Percentiles rank a stretch among this genome's conserved stretches.
Conservation (phyloP, 768 basidiomycete species). For the Boletus rex-veris region DNA sequence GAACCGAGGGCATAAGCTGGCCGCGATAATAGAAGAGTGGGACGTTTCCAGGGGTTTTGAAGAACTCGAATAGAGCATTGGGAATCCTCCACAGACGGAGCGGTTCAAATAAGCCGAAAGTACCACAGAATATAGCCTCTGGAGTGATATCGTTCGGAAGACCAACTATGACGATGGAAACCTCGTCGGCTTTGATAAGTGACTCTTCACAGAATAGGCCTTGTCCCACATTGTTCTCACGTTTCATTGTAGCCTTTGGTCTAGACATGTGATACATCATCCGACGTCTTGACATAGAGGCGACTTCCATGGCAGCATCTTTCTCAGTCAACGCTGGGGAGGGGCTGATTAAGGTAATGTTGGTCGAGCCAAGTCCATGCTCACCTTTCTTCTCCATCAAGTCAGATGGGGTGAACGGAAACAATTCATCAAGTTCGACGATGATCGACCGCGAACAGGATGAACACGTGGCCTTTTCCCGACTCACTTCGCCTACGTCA, state of each 20-base stretch:
- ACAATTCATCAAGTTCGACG: conserved; percentile 9
- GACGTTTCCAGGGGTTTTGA: conserved; percentile 8
- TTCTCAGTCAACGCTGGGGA: conserved; percentile 9
- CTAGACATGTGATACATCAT: conserved; percentile 15
- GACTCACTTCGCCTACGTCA: conserved; percentile 12
- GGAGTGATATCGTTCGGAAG: conserved; percentile 10
- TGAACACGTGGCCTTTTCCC: conserved; percentile 3
- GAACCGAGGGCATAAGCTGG: conserved; percentile 10
- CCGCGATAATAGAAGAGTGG: conserved; percentile 16
- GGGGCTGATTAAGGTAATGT: background rate
- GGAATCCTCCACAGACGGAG: conserved; percentile 10
- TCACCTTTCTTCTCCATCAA: conserved; percentile 2
- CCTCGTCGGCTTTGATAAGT: conserved; percentile 10
- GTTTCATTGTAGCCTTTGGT: conserved; percentile 6
- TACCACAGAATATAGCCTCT: conserved; percentile 13
- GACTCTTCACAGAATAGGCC: conserved; percentile 10
- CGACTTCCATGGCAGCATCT: conserved; percentile 12
- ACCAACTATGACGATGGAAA: conserved; percentile 16
- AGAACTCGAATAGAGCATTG: conserved; percentile 15
- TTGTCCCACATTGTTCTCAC: conserved; percentile 1
- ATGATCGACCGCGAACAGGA: background rate
- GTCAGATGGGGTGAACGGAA: conserved; percentile 3
- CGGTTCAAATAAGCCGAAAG: conserved; percentile 11
- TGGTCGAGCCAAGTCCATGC: background rate
- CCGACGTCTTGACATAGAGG: conserved; percentile 12